Percentiles rank a stretch among this genome's conserved stretches.
Evolutionary conservation across 495 filamentous ascomycete genomes (phyloP).

Genomic region (Hyphodiscus hymeniophilus): DNA sequence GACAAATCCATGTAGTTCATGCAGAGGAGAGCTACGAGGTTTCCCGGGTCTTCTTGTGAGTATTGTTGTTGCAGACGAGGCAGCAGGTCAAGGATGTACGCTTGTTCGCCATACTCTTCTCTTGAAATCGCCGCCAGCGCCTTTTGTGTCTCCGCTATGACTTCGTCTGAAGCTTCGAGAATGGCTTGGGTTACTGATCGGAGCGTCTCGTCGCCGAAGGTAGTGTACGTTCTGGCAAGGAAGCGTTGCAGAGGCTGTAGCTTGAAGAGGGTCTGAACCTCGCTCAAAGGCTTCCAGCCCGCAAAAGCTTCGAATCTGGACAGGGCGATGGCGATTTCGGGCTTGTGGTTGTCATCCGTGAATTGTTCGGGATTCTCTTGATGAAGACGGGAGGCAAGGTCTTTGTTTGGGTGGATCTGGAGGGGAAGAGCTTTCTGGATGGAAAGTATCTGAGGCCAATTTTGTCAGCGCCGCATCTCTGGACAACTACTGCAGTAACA

Average conservation of each 20-base stretch:
- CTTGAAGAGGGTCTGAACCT: slow-evolving; percentile 52
- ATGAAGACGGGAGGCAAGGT: slow-evolving; percentile 54
- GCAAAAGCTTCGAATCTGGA: slow-evolving; percentile 73
- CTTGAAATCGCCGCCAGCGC: slow-evolving; percentile 39
- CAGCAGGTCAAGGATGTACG: slow-evolving; percentile 54
- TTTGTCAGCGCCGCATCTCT: not conserved
- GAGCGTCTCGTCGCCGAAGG: slow-evolving; percentile 54
- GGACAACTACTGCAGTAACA: too few relatives aligned
- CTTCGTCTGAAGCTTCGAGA: slow-evolving; percentile 43
- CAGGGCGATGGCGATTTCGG: slow-evolving; percentile 71
- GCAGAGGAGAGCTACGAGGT: slow-evolving; percentile 54
- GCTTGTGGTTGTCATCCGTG: slow-evolving; percentile 73
- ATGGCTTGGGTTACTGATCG: slow-evolving; percentile 49
- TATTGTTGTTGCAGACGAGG: slow-evolving; percentile 60
- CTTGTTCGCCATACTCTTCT: slow-evolving; percentile 42
- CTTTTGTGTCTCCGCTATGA: slow-evolving; percentile 40
- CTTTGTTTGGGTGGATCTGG: slow-evolving; percentile 71
- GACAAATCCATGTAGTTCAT: slow-evolving; percentile 68
- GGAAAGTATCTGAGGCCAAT: slow-evolving; percentile 50
- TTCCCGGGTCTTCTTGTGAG: slow-evolving; percentile 47
- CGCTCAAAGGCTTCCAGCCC: slow-evolving; percentile 58
- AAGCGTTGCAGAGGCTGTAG: slow-evolving; percentile 41
- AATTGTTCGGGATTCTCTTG: slow-evolving; percentile 54
- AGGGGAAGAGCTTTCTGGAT: slow-evolving; percentile 71
- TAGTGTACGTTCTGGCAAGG: slow-evolving; percentile 32